Evolutionary conservation across 306 rosid genomes (phyloP), one percentile per base, ranked within the genome.

Genomic region (Pueraria montana): DNA sequence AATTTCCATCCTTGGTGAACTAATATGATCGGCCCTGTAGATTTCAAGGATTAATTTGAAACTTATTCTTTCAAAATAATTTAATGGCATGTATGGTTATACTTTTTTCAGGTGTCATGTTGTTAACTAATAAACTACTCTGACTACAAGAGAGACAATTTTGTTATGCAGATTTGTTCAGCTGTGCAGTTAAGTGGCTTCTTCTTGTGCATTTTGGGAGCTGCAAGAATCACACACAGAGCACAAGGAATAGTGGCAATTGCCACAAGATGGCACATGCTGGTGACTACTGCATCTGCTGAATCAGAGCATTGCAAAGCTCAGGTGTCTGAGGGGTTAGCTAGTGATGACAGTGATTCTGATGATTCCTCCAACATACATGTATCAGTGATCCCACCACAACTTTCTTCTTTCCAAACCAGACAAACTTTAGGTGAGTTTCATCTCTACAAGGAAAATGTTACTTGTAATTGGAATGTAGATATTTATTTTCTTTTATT

Each of bases 191-290:
- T 92, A 36, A 87, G 98, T 77, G 99, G 99, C 6, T 80, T 91
- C 80, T 88, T 89, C 81, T 26, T 92, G 83, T 93, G 99, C 66
- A 64, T 96, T 6, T 0, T 92, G 58, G 99, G 95, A 48, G 99
- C 99, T 0, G 89, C 99, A 50, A 92, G 93, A 88, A 96, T 96
- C 77, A 96, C 99, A 9, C 98, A 96, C 26, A 93, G 96, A 86
- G 99, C 97, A 42, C 99, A 96, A 87, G 90, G 94, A 72, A 91
- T 94, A 9, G 93, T 91, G 36, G 84, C 98, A 6, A 86, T 92
- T 48, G 98, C 98, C 8, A 86, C 96, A 11, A 82, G 92, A 88
- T 96, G 99, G 99, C 91, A 96, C 88, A 91, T 96, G 98, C 23
- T 89, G 4, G 95, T 87, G 43, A 96, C 98, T 13, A 89, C 78